Percentiles rank a stretch among this genome's conserved stretches.
Conservation (phyloP, 2,329 filamentous ascomycete genomes). For the Epichloe aotearoae region DNA sequence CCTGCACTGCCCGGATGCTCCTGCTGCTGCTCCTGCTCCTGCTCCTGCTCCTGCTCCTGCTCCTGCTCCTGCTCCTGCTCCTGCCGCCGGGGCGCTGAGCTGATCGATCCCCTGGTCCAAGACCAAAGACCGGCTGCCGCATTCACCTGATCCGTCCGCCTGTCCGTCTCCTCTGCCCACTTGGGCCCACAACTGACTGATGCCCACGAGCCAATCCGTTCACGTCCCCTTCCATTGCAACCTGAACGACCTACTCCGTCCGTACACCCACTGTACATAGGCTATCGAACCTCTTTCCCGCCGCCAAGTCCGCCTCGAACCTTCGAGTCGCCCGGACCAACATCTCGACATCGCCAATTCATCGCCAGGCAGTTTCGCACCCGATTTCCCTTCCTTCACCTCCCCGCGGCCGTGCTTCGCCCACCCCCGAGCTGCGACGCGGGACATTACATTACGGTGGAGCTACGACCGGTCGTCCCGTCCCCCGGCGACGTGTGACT, state of each 20-base stretch:
- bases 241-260: background rate
- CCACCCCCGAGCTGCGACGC: background rate
- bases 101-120: background rate
- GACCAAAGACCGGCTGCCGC: background rate
- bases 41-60: too few relatives aligned
- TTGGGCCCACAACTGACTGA: conserved; percentile 2
- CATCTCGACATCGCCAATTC: conserved; percentile 1
- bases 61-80: background rate
- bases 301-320: background rate
- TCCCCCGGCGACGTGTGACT: background rate
- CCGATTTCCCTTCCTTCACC: background rate
- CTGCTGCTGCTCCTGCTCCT: too few relatives aligned
- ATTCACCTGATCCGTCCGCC: conserved; percentile 7
- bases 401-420: background rate
- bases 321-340: background rate
- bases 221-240: background rate
- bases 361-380: background rate
- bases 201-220: conserved; percentile 3
- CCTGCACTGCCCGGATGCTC: background rate
- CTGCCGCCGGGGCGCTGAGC: background rate
- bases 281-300: background rate
- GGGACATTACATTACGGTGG: background rate
- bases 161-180: conserved; percentile 1
- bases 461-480: background rate
- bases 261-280: too few relatives aligned